Conservation (phyloP, 495 filamentous ascomycete genomes). For the Podospora conica region DNA sequence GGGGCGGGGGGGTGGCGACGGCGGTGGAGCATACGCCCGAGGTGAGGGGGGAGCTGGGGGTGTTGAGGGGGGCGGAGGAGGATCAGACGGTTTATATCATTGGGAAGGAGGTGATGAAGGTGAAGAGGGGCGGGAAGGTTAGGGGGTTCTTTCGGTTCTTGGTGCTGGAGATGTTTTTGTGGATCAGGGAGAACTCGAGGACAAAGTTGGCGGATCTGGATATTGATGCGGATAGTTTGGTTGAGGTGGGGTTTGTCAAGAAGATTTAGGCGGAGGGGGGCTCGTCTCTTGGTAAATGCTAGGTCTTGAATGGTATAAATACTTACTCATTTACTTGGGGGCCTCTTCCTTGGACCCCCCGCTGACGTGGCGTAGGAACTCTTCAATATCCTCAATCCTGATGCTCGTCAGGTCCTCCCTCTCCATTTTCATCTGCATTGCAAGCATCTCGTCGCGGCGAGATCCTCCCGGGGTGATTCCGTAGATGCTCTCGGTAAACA, state of each 20-base stretch:
- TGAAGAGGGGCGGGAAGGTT: slow-evolving; percentile 26
- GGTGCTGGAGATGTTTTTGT: slow-evolving; percentile 54
- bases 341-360: no score
- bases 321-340: no score
- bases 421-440: background rate
- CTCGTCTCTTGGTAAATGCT: no score
- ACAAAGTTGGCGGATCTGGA: slow-evolving; percentile 55
- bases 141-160: slow-evolving; percentile 43
- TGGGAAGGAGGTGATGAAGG: slow-evolving; percentile 60
- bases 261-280: slow-evolving; percentile 36
- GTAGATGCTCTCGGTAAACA: slow-evolving; percentile 22
- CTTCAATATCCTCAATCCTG: no score
- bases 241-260: slow-evolving; percentile 66
- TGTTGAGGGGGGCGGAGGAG: slow-evolving; percentile 46
- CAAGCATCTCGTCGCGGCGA: background rate
- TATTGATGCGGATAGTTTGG: slow-evolving; percentile 53
- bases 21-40: slow-evolving; percentile 25
- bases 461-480: background rate
- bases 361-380: no score
- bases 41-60: slow-evolving; percentile 32
- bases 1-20: slow-evolving; percentile 30
- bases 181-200: slow-evolving; percentile 61
- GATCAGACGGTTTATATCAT: slow-evolving; percentile 58
- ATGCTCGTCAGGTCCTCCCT: no score
- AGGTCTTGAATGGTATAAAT: no score